Base-by-base conservation (phyloP, 306 rosid genomes). In the Acacia crassicarpa region DNA sequence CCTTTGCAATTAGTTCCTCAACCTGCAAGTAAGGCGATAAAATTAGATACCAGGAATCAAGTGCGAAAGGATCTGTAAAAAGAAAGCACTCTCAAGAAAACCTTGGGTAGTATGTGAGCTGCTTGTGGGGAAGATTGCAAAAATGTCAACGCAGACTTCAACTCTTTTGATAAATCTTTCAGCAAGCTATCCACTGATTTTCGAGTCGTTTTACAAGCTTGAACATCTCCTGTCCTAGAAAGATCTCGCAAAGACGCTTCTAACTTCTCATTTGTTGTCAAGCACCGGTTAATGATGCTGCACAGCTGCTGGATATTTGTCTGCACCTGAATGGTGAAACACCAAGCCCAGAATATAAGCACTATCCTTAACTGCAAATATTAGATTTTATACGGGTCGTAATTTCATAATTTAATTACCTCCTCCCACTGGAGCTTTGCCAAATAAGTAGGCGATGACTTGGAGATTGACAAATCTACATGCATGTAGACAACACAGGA, bases 351-450 rank as follows among this genome's bases (percentile, higher is more conserved):
- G 40, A 40, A 59, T 22, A 53, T 15, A 58, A 51, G 62, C 66
- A 62, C 62, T 75, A 67, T 53, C 68, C 40, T 78, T 59, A 27
- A 77, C 4, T 73, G 81, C 68, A 45, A 84, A 76, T 15, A 66
- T 19, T 41, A 74, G 54, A 85, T 46, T 65, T 67, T 40, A 75
- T 25, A 70, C n/a, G 69, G 48, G 61, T 67, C 63, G 66, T 6
- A 59, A 69, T 66, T 38, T 74, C 73, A 84, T 80, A 45, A 69
- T 69, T 38, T 76, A 73, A 85, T 80, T 83, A 93, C 99, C 90
- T 96, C 98, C 82, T 96, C 99, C 99, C 98, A 93, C 85, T 93
- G 98, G 77, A 92, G 85, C 83, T 91, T 92, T 46, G 98, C 98
- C 88, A 96, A 75, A 88, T 96, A 96, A 82, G 97, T 87, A 25